Evolutionary conservation across 768 basidiomycete genomes (phyloP), one percentile per base, ranked within the genome.

Genomic region (Cubamyces lactineus): DNA sequence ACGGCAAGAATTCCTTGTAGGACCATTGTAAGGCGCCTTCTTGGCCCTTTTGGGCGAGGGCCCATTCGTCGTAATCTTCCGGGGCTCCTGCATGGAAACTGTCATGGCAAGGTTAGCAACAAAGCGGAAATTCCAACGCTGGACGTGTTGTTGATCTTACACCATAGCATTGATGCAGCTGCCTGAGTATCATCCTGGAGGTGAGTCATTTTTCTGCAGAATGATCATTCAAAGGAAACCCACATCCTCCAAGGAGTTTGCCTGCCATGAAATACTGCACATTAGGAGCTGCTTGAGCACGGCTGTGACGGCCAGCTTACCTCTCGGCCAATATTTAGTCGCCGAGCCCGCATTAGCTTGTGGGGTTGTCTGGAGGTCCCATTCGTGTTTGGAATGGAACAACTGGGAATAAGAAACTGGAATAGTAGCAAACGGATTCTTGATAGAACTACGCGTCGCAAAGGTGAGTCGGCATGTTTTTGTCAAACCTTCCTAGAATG

Each of bases 241-340:
- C 68, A 87, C 89, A 91, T 69, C 89, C 89, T 23, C 89, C 89
- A 6, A 92, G 79, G 70, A 91, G 76, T 68, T 85, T 89, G 1
- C 75, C 88, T 89, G 40, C 5, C 5, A 3, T 24, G 53, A 40
- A n/a, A 12, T 17, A 3, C 16, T 15, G 34, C 23, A 34, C 9
- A 34, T 24, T 5, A 42, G 16, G 24, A 21, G 24, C 12, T 28
- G 30, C 24, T 17, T 7, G 2, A 19, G 13, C 38, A 7, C 5
- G 26, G 21, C n/a, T 21, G 17, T 16, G 50, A 17, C 26, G 3
- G n/a, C 23, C 34, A 34, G 2, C 40, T 9, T 40, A 87, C 88
- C 89, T 76, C 89, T 76, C 0, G 89, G 89, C 85, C 86, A 90
- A 57, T 77, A 86, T 40, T 79, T 76, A 62, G 73, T 76, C 67